Base-by-base conservation (phyloP, 805 yeast species). In the Priceomyces carsonii region DNA sequence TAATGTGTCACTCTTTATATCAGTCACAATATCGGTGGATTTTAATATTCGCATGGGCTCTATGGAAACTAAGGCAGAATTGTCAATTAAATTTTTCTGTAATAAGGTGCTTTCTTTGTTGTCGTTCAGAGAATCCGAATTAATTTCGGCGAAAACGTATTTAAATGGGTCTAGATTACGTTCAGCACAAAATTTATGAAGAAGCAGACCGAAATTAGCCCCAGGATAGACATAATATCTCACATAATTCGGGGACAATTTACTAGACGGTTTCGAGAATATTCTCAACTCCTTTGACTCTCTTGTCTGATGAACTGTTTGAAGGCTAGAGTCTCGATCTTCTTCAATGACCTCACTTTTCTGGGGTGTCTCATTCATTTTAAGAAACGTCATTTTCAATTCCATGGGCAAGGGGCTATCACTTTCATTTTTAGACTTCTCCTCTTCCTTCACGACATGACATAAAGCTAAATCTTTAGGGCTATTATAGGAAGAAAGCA, bases 381-480 rank as follows among this genome's bases (percentile, higher is more conserved):
- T 35, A 5, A 15, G 14, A 7, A 66, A 44, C 22, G 48, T 53
- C 21, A 50, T 55, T 35, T 45, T 59, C 36, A 64, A 60, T 39
- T 68, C 74, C 25, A 56, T 52, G 0, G 83, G 76, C 23, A 77
- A 61, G 3, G 90, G 88, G 0, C 85, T 73, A 5, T 59, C 59
- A 1, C 38, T 44, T 36, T 76, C 79, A 51, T 84, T 82, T 18
- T 48, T 49, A n/a, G 51, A 35, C 22, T 61, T 61, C 38, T 79
- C 79, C 3, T 38, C 37, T 7, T 55, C 68, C n/a, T 68, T 72
- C 2, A 63, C 47, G 2, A 85, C 86, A 42, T 58, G 64, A 34
- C 88, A 81, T 8, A 93, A 54, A 0, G 95, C 95, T 37, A 93
- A 75, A 45, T 88, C 96, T 45, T 81, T 86, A 4, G 72, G 70